Conservation (phyloP, 2,329 filamentous ascomycete species). For the Aspergillus uvarum region DNA sequence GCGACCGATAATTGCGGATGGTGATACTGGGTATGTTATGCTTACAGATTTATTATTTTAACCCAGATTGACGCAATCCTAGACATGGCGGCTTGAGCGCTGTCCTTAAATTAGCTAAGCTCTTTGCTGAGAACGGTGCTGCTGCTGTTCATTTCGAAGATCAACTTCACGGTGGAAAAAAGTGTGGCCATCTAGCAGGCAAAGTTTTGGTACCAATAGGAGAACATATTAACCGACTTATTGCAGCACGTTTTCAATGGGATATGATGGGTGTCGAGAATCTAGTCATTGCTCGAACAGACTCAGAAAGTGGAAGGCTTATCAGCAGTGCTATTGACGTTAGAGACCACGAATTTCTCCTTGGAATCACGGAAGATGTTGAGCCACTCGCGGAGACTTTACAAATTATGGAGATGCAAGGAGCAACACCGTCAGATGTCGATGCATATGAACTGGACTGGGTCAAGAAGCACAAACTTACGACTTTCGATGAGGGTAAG, state of each 20-base stretch:
- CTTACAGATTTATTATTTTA: not conserved
- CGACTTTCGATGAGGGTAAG: conserved; percentile 81
- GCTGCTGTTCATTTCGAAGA: conserved; percentile 97
- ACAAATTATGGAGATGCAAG: conserved; percentile 81
- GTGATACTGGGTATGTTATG: conserved; percentile 71
- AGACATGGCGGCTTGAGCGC: conserved; percentile 88
- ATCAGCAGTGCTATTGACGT: conserved; percentile 89
- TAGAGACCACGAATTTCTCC: conserved; percentile 94
- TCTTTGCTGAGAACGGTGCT: conserved; percentile 95
- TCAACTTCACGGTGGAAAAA: conserved; percentile 95
- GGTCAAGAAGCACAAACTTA: conserved; percentile 80
- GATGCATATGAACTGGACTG: conserved; percentile 82
- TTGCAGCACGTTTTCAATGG: conserved; percentile 94
- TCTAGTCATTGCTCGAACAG: conserved; percentile 88
- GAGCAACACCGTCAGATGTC: conserved; percentile 75
- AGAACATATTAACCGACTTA: conserved; percentile 93
- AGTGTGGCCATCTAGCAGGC: conserved; percentile 93
- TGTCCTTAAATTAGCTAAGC: conserved; percentile 91
- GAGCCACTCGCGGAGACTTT: conserved; percentile 84
- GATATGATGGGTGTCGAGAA: conserved; percentile 97
- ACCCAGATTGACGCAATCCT: conserved; percentile 5
- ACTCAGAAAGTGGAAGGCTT: conserved; percentile 89
- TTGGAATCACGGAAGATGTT: conserved; percentile 74
- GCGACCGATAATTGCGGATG: conserved; percentile 91
- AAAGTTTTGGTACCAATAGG: conserved; percentile 92